Conservation (phyloP, 306 rosid species). For the Alnus glutinosa region DNA sequence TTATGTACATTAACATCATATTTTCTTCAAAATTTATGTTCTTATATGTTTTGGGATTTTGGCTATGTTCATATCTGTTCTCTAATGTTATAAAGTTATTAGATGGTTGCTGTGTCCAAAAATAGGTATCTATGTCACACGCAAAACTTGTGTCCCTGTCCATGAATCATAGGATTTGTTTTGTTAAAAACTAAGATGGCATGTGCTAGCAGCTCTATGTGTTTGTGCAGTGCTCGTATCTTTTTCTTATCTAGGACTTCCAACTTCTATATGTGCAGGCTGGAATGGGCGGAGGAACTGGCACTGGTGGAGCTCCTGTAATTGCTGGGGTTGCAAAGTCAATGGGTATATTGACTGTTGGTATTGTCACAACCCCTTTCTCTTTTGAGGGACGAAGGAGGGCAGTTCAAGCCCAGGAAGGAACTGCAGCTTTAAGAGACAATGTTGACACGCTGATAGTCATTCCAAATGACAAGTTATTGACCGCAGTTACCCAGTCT, state of each 20-base stretch:
- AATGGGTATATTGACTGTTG: constrained; percentile 96
- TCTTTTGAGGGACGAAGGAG: constrained; percentile 97
- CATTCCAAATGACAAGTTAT: constrained; percentile 96
- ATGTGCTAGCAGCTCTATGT: constrained; percentile 7
- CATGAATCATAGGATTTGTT: not conserved
- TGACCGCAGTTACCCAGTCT: constrained; percentile 93
- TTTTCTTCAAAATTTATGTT: no score
- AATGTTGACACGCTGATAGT: constrained; percentile 94
- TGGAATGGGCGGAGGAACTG: constrained; percentile 99
- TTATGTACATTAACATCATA: no score
- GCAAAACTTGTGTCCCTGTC: no score
- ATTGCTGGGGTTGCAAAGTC: constrained; percentile 96
- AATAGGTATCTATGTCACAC: no score
- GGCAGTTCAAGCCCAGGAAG: constrained; percentile 99
- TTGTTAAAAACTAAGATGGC: constrained; percentile 10
- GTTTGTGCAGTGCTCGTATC: constrained; percentile 13
- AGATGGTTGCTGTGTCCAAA: no score
- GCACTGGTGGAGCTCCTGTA: constrained; percentile 97
- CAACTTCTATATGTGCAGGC: constrained; percentile 54
- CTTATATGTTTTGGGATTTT: no score
- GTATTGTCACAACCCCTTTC: constrained; percentile 96
- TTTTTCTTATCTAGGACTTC: constrained; percentile 24
- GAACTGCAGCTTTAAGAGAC: constrained; percentile 96
- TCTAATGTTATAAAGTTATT: no score
- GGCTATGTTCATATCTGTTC: no score